Evolutionary conservation across 768 basidiomycete genomes (phyloP), one percentile per base, ranked within the genome.

Genomic region (Suillus tomentosus): DNA sequence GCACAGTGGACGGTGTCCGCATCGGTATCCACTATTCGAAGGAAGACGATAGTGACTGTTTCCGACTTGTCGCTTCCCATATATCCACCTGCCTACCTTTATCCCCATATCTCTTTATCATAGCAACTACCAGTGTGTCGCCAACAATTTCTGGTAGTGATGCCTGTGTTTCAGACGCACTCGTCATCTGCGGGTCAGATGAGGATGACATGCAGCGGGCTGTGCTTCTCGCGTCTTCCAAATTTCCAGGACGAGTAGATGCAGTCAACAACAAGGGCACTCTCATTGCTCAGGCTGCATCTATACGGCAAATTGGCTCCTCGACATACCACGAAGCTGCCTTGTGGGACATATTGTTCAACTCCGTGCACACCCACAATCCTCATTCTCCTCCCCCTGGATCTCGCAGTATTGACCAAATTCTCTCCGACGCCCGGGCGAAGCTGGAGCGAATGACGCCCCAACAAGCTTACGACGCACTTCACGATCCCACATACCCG

Each of bases 271-370:
- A 75, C 39, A 76, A 77, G 34, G 74, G 74, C 31, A 70, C 72
- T 54, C 59, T 68, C n/a, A 74, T 81, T 67, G 69, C 50, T 51
- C 50, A 51, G 24, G 50, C 84, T 5, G 86, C 83, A 8, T 73
- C 79, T 37, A 80, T 89, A 24, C 78, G 81, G 5, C 84, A 85
- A 65, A 73, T 90, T 45, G 84, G 84, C 17, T 76, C 50, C 50
- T 51, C 83, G 0, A 73, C 81, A 1, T 88, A 85, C 69, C 90
- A 93, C 70, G 84, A 84, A 50, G 79, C 81, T 2, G 87, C 90
- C 47, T 78, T 92, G 3, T 86, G 85, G 86, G 89, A 91, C 66
- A 84, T 88, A 57, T 77, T 91, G 22, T 80, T 80, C 51, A 91
- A 91, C 72, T 82, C 86, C 3, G 81, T 85, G 1, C 78, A 81